phyloP scores from a whole-genome alignment of 495 filamentous ascomycete genomes.

The Letharia columbiana region DNA sequence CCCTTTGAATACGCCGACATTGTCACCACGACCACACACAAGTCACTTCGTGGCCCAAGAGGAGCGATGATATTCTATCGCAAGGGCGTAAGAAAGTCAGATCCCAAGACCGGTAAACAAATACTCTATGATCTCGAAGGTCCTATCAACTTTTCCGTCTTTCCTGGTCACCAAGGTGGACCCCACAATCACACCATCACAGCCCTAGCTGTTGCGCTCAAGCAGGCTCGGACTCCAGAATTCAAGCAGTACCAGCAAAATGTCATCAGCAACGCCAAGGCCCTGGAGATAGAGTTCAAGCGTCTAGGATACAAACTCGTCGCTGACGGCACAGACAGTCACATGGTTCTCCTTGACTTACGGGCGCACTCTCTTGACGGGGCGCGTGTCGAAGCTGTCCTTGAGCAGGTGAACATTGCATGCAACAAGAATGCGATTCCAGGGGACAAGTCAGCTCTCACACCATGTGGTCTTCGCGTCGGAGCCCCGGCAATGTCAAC shows the following conservation, averaged over 20 bases:
- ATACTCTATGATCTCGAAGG: slow-evolving; percentile 86
- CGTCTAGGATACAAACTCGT: slow-evolving; percentile 84
- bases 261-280: slow-evolving; percentile 88
- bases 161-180: slow-evolving; percentile 98
- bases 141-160: slow-evolving; percentile 98
- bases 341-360: slow-evolving; percentile 95
- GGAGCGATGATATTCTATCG: slow-evolving; percentile 99
- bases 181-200: slow-evolving; percentile 99
- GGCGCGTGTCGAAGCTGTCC: slow-evolving; percentile 90
- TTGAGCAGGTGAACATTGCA: slow-evolving; percentile 96
- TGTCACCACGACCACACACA: slow-evolving; percentile 98
- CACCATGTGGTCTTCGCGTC: slow-evolving; percentile 87
- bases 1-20: slow-evolving; percentile 93
- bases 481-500: slow-evolving; percentile 96
- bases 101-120: slow-evolving; percentile 86
- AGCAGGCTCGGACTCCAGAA: slow-evolving; percentile 86
- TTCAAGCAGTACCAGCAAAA: slow-evolving; percentile 95
- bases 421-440: slow-evolving; percentile 99
- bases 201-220: slow-evolving; percentile 89
- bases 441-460: slow-evolving; percentile 95
- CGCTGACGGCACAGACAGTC: slow-evolving; percentile 91
- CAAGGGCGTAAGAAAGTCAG: slow-evolving; percentile 80
- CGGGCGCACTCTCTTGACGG: slow-evolving; percentile 74
- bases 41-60: slow-evolving; percentile 95
- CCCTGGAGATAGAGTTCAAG: slow-evolving; percentile 73